These are phyloP conservation scores for Torulaspora maleeae DNA, from an alignment of 805 yeast genomes.

Conservation along the genomic window DNA sequence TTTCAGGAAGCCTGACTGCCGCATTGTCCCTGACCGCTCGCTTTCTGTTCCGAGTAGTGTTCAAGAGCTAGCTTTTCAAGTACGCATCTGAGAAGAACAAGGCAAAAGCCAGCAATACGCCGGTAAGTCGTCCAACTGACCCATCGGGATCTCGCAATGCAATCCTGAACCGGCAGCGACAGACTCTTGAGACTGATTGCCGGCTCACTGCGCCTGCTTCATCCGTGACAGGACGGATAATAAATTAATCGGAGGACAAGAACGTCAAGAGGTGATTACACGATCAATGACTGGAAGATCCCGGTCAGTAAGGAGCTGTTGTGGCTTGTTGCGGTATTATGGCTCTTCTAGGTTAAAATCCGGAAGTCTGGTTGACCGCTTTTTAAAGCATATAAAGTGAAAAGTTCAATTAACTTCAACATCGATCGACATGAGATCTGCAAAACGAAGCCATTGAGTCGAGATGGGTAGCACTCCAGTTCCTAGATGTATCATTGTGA, in stretches of 20 bases:
- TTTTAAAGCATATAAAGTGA: not conserved
- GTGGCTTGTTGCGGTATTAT: not conserved
- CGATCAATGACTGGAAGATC: not conserved
- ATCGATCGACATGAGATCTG: not conserved
- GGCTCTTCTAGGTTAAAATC: not conserved
- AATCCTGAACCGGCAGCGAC: not conserved
- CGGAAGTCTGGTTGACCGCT: not conserved
- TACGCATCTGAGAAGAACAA: not conserved
- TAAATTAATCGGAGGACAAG: no score
- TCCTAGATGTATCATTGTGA: conserved; percentile 67
- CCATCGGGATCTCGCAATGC: not conserved
- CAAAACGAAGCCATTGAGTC: conserved; percentile 1
- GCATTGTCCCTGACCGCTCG: not conserved
- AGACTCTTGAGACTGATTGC: not conserved
- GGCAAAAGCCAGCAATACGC: no score
- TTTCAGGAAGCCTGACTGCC: conserved; percentile 4
- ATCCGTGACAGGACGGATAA: not conserved
- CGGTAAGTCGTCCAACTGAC: not conserved
- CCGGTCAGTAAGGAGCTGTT: not conserved
- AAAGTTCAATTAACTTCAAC: not conserved
- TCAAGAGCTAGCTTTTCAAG: not conserved
- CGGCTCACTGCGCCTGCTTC: not conserved
- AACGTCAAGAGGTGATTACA: no score
- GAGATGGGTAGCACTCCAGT: conserved; percentile 36
- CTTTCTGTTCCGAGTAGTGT: not conserved